A percentile compares a stretch with the other conserved stretches of the same genome.
Conservation (phyloP, 148 eudicot species). For the Dianthus caryophyllus region DNA sequence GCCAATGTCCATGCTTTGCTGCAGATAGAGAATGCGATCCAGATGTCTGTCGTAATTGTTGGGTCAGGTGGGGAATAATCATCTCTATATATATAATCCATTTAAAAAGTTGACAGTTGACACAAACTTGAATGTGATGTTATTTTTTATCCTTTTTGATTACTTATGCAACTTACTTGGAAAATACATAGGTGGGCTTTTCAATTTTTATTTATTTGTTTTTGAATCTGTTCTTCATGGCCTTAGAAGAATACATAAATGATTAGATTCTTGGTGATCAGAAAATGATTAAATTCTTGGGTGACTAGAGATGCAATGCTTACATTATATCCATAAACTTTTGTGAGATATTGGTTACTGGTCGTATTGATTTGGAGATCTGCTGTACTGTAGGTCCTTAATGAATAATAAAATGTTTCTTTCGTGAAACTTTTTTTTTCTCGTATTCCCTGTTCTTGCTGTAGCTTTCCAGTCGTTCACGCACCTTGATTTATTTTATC, state of each 20-base stretch:
- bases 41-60: constrained; percentile 98
- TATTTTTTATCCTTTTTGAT: too few relatives aligned
- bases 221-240: too few relatives aligned
- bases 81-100: not conserved
- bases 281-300: too few relatives aligned
- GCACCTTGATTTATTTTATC: constrained; percentile 1
- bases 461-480: not conserved
- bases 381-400: not conserved
- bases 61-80: constrained; percentile 62
- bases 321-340: too few relatives aligned
- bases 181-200: too few relatives aligned
- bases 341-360: too few relatives aligned
- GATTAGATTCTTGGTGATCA: too few relatives aligned
- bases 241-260: too few relatives aligned
- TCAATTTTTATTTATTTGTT: too few relatives aligned
- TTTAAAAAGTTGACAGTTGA: not conserved
- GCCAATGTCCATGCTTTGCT: constrained; percentile 99
- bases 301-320: too few relatives aligned
- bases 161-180: too few relatives aligned
- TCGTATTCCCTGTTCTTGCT: not conserved
- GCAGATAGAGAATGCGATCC: constrained; percentile 99
- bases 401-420: not conserved
- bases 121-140: not conserved
- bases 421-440: not conserved
- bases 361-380: not conserved